A percentile compares a stretch with the other conserved stretches of the same genome.
phyloP scores from a whole-genome alignment of 129 eudicot genomes.

The Flaveria sonorensis region DNA sequence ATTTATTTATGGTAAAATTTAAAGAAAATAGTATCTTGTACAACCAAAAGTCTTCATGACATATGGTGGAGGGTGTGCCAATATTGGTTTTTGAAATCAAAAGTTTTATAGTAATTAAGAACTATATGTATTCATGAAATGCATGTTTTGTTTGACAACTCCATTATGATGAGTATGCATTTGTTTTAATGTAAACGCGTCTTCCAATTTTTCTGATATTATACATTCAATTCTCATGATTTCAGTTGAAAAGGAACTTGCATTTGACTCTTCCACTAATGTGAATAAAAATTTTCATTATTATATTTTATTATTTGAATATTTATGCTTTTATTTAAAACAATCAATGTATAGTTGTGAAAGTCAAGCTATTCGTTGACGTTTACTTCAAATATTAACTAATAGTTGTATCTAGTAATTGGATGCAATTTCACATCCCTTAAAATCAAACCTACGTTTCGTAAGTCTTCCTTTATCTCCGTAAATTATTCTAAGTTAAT shows the following conservation, averaged over 20 bases:
- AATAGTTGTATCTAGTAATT: neutral
- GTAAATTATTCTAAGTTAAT: neutral
- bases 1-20: too few species aligned
- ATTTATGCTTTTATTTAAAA: neutral
- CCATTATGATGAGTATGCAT: neutral
- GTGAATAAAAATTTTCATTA: neutral
- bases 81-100: neutral
- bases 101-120: neutral
- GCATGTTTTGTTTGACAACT: neutral
- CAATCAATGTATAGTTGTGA: neutral
- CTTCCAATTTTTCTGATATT: neutral
- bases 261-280: conserved; percentile 7
- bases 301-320: neutral
- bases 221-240: neutral
- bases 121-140: neutral
- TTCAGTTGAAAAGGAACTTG: neutral
- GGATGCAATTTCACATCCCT: neutral
- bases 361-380: neutral
- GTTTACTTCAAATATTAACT: neutral
- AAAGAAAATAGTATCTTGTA: too few species aligned
- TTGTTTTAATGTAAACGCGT: neutral
- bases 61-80: too few species aligned
- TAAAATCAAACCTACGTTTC: neutral
- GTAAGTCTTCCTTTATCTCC: neutral
- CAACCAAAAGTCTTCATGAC: too few species aligned